These are phyloP conservation scores for Populus hybrid DNA, from an alignment of 441 rosid genomes.

Conservation along the genomic window DNA sequence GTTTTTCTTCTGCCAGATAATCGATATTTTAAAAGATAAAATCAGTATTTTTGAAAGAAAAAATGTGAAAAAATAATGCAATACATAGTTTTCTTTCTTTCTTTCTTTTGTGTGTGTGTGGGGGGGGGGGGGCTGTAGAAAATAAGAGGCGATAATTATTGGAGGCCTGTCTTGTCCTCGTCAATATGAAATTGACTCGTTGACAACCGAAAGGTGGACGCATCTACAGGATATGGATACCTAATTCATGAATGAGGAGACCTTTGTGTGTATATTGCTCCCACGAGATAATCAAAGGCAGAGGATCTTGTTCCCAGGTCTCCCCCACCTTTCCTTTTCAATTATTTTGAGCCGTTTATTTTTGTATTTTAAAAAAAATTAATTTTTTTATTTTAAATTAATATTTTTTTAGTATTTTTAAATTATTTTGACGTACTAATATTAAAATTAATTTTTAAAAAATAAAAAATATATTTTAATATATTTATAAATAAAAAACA, in stretches of 20 bases:
- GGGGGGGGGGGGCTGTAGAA: not conserved
- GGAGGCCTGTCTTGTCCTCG: not conserved
- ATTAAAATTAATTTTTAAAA: too few relatives aligned
- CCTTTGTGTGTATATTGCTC: not conserved
- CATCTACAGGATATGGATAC: slow-evolving; percentile 3
- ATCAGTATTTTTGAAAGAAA: too few relatives aligned
- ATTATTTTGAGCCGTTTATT: not conserved
- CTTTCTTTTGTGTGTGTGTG: too few relatives aligned
- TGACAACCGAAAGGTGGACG: not conserved
- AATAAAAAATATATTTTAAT: too few relatives aligned
- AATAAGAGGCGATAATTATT: not conserved
- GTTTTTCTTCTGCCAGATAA: not conserved
- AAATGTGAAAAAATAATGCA: not conserved
- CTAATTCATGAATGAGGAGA: slow-evolving; percentile 14
- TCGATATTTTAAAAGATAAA: not conserved
- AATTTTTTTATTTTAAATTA: too few relatives aligned
- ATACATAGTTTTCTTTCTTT: too few relatives aligned
- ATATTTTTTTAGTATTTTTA: too few relatives aligned
- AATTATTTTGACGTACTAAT: too few relatives aligned
- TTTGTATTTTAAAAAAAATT: too few relatives aligned
- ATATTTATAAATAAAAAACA: too few relatives aligned
- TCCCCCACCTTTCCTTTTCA: not conserved
- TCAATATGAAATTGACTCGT: slow-evolving; percentile 12
- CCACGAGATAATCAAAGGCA: not conserved
- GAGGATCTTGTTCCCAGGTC: not conserved